Evolutionary conservation across 192 early-diverging fungal species (phyloP), one percentile per base, ranked within the genome.

Genomic region (Coemansia sp.): DNA sequence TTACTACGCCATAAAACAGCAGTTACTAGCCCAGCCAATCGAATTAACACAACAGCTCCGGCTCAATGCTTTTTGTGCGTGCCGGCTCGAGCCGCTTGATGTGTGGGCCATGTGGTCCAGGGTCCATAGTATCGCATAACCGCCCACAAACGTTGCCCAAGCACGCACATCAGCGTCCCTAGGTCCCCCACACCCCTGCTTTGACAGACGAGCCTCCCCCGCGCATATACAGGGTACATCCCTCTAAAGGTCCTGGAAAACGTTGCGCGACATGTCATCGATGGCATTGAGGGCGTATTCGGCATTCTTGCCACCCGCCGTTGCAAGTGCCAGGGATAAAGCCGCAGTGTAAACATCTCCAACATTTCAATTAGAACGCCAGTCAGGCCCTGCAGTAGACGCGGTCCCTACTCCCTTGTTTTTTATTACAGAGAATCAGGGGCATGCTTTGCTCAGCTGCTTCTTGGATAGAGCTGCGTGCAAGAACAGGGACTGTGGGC

Each of bases 21-120:
- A 60, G 37, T 39, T 39, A n/a, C 59, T 18, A 60, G 21, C 43
- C 43, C 43, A 28, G 26, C 51, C 23, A 55, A 51, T 51, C 50
- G 24, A 51, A 23, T 51, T 23, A 26, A 11, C 50, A 51, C 50
- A 51, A 23, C 50, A 28, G 18, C 50, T 9, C n/a, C 24, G 50
- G 50, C 24, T 51, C 26, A 28, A 33, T n/a, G 28, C 51, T 7
- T 26, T 28, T 9, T 13, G 9, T 13, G 24, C 24, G 10, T 16
- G 13, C 24, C 50, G 50, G 24, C 50, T 51, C 50, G 50, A 51
- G 50, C 50, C 50, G 50, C 50, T 14, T 51, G 9, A 11, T 51
- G 7, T 8, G 50, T 16, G 11, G 50, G 11, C 24, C 50, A 26
- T 51, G 24, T 28, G 50, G 50, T 51, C 21, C 50, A 51, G 50